A percentile compares a stretch with the other conserved stretches of the same genome.
These are phyloP conservation scores for Fusarium virguliforme DNA, from an alignment of 2,329 filamentous ascomycete species.

Conservation along the genomic window DNA sequence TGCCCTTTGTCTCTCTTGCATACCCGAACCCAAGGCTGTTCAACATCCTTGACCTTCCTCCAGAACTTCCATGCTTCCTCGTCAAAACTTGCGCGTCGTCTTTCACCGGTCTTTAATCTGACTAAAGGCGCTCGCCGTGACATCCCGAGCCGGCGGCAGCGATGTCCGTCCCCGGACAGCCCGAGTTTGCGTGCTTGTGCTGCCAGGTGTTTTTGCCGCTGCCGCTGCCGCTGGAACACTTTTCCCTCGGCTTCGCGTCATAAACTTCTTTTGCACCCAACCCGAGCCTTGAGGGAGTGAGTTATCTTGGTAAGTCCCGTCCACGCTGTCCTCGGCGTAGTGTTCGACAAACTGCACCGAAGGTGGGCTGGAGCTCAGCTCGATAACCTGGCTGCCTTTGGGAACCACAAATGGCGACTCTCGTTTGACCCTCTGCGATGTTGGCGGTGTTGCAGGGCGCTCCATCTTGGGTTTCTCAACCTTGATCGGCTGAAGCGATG, in stretches of 20 bases:
- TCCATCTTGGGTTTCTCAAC: conserved; percentile 18
- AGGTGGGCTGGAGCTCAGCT: conserved; percentile 52
- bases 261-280: conserved; percentile 44
- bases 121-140: conserved; percentile 44
- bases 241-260: conserved; percentile 44
- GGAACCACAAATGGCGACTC: conserved; percentile 49
- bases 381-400: conserved; percentile 54
- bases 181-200: conserved; percentile 9
- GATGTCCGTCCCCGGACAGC: conserved; percentile 33
- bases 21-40: conserved; percentile 6
- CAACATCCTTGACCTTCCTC: conserved; percentile 5
- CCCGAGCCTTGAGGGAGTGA: conserved; percentile 39
- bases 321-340: conserved; percentile 44
- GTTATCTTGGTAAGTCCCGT: conserved; percentile 45
- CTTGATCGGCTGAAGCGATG: conserved; percentile 20
- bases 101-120: conserved; percentile 47
- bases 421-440: conserved; percentile 35
- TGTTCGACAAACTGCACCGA: conserved; percentile 41
- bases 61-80: conserved; percentile 21
- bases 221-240: conserved; percentile 38
- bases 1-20: neutral
- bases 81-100: conserved; percentile 43
- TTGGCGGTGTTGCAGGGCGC: conserved; percentile 26
- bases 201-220: conserved; percentile 3
- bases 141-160: conserved; percentile 39